Evolutionary conservation across 306 rosid genomes (phyloP).

Genomic region (Quercus robur): DNA sequence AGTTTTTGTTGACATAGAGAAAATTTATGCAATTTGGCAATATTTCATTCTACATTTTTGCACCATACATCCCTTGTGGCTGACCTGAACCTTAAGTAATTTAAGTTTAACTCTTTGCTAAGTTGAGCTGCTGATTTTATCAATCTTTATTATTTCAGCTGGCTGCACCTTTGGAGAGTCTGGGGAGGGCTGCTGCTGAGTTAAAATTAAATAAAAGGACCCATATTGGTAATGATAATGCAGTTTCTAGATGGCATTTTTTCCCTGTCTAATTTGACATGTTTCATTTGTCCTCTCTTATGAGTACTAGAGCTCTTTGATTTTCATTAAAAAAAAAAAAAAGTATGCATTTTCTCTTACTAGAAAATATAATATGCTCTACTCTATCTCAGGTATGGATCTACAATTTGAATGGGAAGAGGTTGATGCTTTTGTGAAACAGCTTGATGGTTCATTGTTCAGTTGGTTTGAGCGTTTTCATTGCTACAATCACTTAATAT

Average conservation of each 20-base stretch:
- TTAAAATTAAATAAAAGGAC: constrained; percentile 75
- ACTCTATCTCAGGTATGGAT: constrained; percentile 72
- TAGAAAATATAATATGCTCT: constrained; percentile 11
- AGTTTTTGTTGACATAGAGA: background rate
- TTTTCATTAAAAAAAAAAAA: background rate
- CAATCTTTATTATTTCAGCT: constrained; percentile 39
- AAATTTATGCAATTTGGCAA: background rate
- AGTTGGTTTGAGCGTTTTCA: constrained; percentile 94
- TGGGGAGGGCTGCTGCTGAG: constrained; percentile 78
- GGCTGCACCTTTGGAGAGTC: constrained; percentile 80
- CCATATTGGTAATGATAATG: constrained; percentile 65
- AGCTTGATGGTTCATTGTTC: constrained; percentile 90
- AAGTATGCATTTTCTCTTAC: constrained; percentile 1
- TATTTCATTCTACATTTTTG: background rate
- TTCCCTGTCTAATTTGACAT: constrained; percentile 6
- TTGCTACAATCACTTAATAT: constrained; percentile 74
- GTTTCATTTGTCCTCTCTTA: constrained; percentile 11
- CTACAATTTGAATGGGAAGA: constrained; percentile 84
- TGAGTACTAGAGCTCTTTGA: background rate
- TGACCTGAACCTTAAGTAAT: background rate
- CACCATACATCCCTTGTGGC: background rate
- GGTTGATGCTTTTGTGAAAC: constrained; percentile 79
- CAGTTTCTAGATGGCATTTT: constrained; percentile 1
- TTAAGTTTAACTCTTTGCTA: background rate
- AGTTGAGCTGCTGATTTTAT: constrained; percentile 28